Evolutionary conservation across 192 early-diverging fungal genomes (phyloP).

Genomic region (Umbelopsis sp.): DNA sequence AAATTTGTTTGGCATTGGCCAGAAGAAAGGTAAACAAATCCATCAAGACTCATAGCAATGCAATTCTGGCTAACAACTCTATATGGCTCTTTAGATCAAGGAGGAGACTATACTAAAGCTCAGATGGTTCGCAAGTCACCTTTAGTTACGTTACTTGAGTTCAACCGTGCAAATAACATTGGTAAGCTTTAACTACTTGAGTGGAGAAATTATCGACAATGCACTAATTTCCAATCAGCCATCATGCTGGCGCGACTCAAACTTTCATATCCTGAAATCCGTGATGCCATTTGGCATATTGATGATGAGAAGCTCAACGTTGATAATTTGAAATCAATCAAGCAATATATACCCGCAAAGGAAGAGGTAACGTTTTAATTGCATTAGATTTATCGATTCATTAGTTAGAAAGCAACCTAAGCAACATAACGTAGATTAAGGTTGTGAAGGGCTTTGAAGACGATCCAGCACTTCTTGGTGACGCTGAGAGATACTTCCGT

Average conservation of each 20-base stretch:
- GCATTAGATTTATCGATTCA: not conserved
- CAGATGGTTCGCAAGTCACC: constrained; percentile 34
- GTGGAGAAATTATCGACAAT: not conserved
- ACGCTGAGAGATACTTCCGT: constrained; percentile 59
- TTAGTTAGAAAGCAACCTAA: too few species aligned
- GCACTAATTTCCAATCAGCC: constrained; percentile 25
- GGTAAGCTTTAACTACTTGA: constrained; percentile 26
- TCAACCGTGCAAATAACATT: constrained; percentile 61
- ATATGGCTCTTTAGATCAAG: not conserved
- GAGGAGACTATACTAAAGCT: not conserved
- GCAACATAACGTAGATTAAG: constrained; percentile 44
- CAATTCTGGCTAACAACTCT: not conserved
- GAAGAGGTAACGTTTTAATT: constrained; percentile 43
- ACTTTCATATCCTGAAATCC: constrained; percentile 54
- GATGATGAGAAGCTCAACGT: constrained; percentile 52
- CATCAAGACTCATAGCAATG: too few species aligned
- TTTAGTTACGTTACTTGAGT: constrained; percentile 47
- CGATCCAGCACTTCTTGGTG: constrained; percentile 48
- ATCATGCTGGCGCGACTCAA: constrained; percentile 59
- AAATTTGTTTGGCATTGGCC: not conserved
- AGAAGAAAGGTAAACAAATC: not conserved
- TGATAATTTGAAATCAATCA: constrained; percentile 53
- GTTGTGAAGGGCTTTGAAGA: constrained; percentile 50
- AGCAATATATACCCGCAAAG: constrained; percentile 55
- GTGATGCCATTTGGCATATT: constrained; percentile 53